A percentile compares a stretch with the other conserved stretches of the same genome.
These are phyloP conservation scores for Delphinella strobiligena DNA, from an alignment of 2,329 filamentous ascomycete species.

Conservation along the genomic window DNA sequence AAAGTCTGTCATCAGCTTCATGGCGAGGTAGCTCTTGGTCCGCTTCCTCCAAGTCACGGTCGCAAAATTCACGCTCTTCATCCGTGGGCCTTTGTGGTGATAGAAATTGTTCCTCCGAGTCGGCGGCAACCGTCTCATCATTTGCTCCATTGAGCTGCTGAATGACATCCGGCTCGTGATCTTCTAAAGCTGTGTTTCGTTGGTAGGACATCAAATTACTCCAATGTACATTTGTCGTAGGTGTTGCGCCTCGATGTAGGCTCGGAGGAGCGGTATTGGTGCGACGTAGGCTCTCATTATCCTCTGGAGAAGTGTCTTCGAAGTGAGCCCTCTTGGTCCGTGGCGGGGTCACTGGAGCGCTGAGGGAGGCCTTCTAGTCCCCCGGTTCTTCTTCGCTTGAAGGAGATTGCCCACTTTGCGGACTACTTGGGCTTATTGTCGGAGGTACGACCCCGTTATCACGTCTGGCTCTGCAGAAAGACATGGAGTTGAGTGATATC, in stretches of 20 bases:
- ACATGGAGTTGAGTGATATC: too few species aligned
- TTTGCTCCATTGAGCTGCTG: not conserved
- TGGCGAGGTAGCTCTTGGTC: conserved; percentile 4
- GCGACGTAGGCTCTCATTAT: conserved; percentile 4
- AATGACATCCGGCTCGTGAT: not conserved
- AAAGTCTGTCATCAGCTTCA: conserved; percentile 1
- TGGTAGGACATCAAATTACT: not conserved
- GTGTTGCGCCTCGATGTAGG: not conserved
- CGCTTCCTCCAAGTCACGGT: not conserved
- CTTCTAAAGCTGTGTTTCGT: not conserved
- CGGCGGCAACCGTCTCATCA: not conserved
- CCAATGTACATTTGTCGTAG: not conserved
- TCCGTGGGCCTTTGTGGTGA: not conserved
- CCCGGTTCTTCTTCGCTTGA: conserved; percentile 1
- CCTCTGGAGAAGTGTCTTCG: conserved; percentile 7
- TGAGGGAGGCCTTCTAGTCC: not conserved
- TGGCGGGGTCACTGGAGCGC: conserved; percentile 2
- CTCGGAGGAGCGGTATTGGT: conserved; percentile 4
- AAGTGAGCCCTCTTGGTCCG: conserved; percentile 11
- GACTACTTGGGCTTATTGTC: not conserved
- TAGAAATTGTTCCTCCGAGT: not conserved
- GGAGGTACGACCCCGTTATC: not conserved
- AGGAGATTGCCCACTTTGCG: not conserved
- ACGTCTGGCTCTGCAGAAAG: not conserved
- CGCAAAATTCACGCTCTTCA: conserved; percentile 1